Percentiles rank a stretch among this genome's conserved stretches.
Evolutionary conservation across 177 flowering plant genomes (phyloP).

Genomic region (Vitis hybrid): DNA sequence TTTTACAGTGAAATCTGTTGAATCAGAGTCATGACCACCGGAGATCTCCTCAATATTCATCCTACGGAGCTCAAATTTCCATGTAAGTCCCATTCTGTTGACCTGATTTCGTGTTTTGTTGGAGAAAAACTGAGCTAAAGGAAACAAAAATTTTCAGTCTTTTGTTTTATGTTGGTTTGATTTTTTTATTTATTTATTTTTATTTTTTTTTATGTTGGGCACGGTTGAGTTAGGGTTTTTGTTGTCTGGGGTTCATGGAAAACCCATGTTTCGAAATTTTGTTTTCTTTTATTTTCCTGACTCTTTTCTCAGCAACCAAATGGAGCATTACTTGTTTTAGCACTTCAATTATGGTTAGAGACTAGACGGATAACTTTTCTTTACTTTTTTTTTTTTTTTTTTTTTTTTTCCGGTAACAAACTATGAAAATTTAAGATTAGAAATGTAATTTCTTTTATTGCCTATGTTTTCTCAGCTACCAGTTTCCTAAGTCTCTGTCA

Average conservation of each 20-base stretch:
- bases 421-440: too few species aligned
- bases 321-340: too few species aligned
- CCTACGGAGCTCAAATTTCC: conserved; percentile 60
- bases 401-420: too few species aligned
- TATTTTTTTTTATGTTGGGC: background rate
- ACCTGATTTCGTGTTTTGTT: background rate
- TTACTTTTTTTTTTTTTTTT: too few species aligned
- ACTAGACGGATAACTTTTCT: too few species aligned
- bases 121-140: background rate
- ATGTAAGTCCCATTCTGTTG: conserved; percentile 33
- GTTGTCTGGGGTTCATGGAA: background rate
- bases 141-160: too few species aligned
- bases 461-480: too few species aligned
- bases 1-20: background rate
- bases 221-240: background rate
- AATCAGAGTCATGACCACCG: conserved; percentile 30
- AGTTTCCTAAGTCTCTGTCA: too few species aligned
- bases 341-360: too few species aligned
- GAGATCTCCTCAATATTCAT: conserved; percentile 47
- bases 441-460: too few species aligned
- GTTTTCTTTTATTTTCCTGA: too few species aligned
- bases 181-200: background rate
- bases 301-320: too few species aligned
- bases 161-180: background rate
- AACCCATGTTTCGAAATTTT: background rate